Evolutionary conservation across 129 eudicot genomes (phyloP).

Genomic region (Escallonia rubra): DNA sequence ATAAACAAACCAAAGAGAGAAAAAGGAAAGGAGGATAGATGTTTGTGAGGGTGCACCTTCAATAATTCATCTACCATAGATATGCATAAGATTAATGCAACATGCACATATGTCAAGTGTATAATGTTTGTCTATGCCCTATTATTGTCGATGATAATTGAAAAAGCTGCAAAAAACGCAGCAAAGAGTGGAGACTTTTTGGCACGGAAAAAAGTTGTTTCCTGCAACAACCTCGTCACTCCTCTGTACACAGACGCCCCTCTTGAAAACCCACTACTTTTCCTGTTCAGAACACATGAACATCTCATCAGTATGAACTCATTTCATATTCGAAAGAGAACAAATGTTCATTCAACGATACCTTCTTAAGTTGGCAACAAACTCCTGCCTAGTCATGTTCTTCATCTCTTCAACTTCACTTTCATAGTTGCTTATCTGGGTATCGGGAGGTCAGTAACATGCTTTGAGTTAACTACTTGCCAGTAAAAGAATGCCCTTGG

Average conservation of each 20-base stretch:
- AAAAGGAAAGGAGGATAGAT: background rate
- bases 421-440: slow-evolving; percentile 64
- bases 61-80: background rate
- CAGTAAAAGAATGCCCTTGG: too few relatives aligned
- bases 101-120: slow-evolving; percentile 3
- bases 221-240: slow-evolving; percentile 68
- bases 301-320: background rate
- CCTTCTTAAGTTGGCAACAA: slow-evolving; percentile 94
- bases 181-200: background rate
- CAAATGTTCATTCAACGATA: background rate
- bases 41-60: background rate
- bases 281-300: slow-evolving; percentile 34
- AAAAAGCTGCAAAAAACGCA: slow-evolving; percentile 13
- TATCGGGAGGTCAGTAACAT: too few relatives aligned
- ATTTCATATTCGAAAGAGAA: background rate
- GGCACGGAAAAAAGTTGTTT: background rate
- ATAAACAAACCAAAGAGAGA: background rate
- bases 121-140: slow-evolving; percentile 1
- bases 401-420: slow-evolving; percentile 87
- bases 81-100: background rate
- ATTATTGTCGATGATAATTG: slow-evolving; percentile 11
- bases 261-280: slow-evolving; percentile 96
- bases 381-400: slow-evolving; percentile 82
- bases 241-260: slow-evolving; percentile 97
- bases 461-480: too few relatives aligned